These are phyloP conservation scores for Pharus latifolius DNA, from an alignment of 176 grass and related monocot genomes.

Conservation along the genomic window DNA sequence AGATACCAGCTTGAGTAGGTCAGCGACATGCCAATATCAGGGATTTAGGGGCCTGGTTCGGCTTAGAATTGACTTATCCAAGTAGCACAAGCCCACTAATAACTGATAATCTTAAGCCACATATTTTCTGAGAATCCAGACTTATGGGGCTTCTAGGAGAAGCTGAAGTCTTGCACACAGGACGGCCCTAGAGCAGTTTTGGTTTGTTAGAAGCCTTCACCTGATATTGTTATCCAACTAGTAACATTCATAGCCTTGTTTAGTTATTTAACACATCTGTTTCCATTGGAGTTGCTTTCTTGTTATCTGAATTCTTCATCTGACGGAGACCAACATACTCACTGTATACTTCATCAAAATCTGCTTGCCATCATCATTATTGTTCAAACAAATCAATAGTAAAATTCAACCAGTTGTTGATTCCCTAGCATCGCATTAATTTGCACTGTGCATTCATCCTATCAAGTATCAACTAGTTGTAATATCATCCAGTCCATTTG, in stretches of 20 bases:
- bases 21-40: too few species aligned
- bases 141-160: too few species aligned
- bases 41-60: too few species aligned
- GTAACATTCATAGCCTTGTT: too few species aligned
- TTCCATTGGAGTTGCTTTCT: neutral
- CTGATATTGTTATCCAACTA: neutral
- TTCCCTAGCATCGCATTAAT: neutral
- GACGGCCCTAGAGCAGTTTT: neutral
- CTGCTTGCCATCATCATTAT: neutral
- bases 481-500: neutral
- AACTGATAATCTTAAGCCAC: too few species aligned
- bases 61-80: too few species aligned
- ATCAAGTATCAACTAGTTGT: neutral
- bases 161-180: too few species aligned
- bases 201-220: neutral
- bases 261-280: too few species aligned
- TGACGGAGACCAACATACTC: neutral
- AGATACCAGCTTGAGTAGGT: neutral
- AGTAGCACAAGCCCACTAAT: too few species aligned
- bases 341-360: neutral
- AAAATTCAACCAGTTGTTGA: neutral
- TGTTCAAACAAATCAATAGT: neutral
- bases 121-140: too few species aligned
- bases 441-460: neutral
- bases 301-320: neutral